phyloP scores from a whole-genome alignment of 2,329 filamentous ascomycete genomes.

The Cadophora malorum region DNA sequence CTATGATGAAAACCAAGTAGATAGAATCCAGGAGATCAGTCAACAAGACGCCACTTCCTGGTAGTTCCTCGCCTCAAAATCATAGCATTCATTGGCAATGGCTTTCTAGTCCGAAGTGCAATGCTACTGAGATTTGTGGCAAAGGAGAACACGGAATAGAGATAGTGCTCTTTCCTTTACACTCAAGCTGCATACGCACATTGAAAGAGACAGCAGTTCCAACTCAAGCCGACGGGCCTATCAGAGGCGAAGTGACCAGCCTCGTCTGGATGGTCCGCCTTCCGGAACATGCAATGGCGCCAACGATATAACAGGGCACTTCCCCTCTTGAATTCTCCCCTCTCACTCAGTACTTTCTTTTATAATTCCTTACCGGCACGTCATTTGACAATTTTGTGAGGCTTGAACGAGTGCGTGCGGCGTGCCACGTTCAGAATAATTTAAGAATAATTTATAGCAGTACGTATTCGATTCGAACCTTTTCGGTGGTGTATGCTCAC shows the following conservation, averaged over 20 bases:
- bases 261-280: background rate
- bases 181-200: slow-evolving; percentile 1
- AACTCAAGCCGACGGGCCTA: background rate
- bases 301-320: slow-evolving; percentile 2
- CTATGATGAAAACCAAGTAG: background rate
- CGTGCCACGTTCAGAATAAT: background rate
- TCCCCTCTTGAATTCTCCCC: background rate
- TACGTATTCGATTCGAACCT: background rate
- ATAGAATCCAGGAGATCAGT: slow-evolving; percentile 5
- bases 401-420: background rate
- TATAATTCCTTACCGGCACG: background rate
- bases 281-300: background rate
- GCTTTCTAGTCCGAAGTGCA: slow-evolving; percentile 7
- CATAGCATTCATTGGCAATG: background rate
- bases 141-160: background rate
- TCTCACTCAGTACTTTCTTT: background rate
- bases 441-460: too few relatives aligned
- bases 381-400: background rate
- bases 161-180: slow-evolving; percentile 2
- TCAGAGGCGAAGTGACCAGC: background rate
- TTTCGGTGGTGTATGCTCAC: slow-evolving; percentile 5
- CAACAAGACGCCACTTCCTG: background rate
- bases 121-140: background rate
- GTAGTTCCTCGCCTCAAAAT: background rate
- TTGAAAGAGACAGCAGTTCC: background rate